Base-by-base conservation (phyloP, 495 filamentous ascomycete genomes). In the Letharia lupina region DNA sequence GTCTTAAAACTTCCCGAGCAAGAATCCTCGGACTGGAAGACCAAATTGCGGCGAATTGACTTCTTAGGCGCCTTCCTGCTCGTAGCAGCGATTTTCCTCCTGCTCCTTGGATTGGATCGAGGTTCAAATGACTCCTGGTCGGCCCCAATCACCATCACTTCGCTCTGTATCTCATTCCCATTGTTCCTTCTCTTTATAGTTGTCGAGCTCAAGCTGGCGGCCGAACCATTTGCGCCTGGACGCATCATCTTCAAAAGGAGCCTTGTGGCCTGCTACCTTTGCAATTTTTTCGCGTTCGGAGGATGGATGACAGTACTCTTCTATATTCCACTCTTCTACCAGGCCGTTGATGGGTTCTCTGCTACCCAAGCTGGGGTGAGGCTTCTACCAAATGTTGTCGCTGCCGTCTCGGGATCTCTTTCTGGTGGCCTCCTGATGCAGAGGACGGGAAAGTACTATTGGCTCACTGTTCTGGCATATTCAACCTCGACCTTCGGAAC, bases 291-390 rank as follows among this genome's bases (percentile, higher is more conserved):
- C 75, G 83, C 83, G 54, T 84, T 91, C 63, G 85, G 79, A 10
- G 86, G 81, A 11, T 87, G 86, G 77, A 77, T 93, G 67, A 80
- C 82, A 0, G 73, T 78, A 8, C 65, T 89, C 0, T 96, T 93
- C 79, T 91, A 90, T 71, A 76, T 94, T 40, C 89, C 91, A 13
- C 79, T 95, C 4, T 91, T 87, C 73, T 91, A 86, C 73, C 91
- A 96, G 75, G 91, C 66, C 5, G 85, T 90, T 4, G 77, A 88
- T 56, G 85, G 83, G 9, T 77, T 88, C 40, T 83, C 82, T 13
- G 88, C 91, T 2, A 83, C 87, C 3, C 74, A 77, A 58, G 82
- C 89, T 2, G 91, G 91, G 1, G 18, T 89, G 3, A 77, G 84
- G 23, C 80, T 95, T 13, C 72, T 94, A 41, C 90, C 91, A 0